These are phyloP conservation scores for Oryza meridionalis DNA, from an alignment of 176 grass and related monocot species.

Conservation along the genomic window DNA sequence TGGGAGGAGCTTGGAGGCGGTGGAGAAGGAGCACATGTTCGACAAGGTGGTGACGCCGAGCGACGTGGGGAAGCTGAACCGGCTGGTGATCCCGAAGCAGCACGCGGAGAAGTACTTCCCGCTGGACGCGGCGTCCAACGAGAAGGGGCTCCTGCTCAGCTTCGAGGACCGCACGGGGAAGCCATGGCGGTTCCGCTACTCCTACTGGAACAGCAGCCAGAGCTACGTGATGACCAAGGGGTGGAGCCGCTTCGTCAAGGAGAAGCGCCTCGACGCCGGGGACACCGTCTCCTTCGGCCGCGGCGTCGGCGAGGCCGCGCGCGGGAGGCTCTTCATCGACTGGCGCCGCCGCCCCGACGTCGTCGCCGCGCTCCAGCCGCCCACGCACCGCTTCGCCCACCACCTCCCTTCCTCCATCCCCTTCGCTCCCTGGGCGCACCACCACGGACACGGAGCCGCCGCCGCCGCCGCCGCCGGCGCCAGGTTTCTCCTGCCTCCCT, in stretches of 20 bases:
- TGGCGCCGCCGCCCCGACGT: constrained; percentile 72
- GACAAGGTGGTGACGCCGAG: constrained; percentile 99
- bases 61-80: constrained; percentile 98
- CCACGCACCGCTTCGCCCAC: constrained; percentile 23
- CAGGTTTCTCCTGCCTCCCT: constrained; percentile 53
- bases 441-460: neutral
- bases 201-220: constrained; percentile 99
- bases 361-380: constrained; percentile 14
- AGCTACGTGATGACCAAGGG: constrained; percentile 99
- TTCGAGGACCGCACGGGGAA: constrained; percentile 96
- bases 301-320: constrained; percentile 66
- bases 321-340: constrained; percentile 88
- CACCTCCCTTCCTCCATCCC: constrained; percentile 40
- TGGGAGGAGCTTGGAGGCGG: neutral
- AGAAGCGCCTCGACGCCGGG: constrained; percentile 93
- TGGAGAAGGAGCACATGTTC: constrained; percentile 99
- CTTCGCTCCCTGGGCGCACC: constrained; percentile 40
- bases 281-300: constrained; percentile 97
- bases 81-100: constrained; percentile 99
- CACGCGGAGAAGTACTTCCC: constrained; percentile 99
- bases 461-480: constrained; percentile 19
- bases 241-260: constrained; percentile 99
- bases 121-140: constrained; percentile 69
- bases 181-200: constrained; percentile 98
- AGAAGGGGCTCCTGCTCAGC: constrained; percentile 80